phyloP scores from a whole-genome alignment of 2,329 filamentous ascomycete genomes.

The Ramularia endophylla region DNA sequence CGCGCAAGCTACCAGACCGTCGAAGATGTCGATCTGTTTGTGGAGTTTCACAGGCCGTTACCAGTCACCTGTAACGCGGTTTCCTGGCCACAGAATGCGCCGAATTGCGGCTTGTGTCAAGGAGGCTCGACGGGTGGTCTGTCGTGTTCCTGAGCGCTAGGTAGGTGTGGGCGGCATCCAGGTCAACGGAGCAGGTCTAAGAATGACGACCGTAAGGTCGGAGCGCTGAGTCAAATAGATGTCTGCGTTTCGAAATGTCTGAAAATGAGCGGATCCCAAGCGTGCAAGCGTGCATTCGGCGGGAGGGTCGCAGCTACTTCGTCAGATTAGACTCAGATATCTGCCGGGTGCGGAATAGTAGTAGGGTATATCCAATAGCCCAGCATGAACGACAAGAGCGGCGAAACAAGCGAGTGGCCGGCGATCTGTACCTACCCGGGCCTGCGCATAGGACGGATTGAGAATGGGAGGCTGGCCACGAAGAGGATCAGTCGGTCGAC shows the following conservation, averaged over 20 bases:
- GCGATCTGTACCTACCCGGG: conserved; percentile 18
- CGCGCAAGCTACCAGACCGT: conserved; percentile 16
- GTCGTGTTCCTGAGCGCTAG: conserved; percentile 19
- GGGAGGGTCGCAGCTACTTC: conserved; percentile 3
- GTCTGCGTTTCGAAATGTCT: conserved; percentile 19
- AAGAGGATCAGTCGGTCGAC: conserved; percentile 7
- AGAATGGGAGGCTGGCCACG: conserved; percentile 6
- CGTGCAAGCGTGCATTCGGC: conserved; percentile 10
- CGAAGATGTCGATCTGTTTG: conserved; percentile 16
- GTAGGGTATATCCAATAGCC: conserved; percentile 8
- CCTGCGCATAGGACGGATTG: conserved; percentile 6
- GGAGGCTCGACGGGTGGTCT: conserved; percentile 15
- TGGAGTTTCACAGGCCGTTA: conserved; percentile 19
- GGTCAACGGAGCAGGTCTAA: conserved; percentile 25
- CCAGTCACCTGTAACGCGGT: conserved; percentile 21
- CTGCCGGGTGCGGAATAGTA: conserved; percentile 2
- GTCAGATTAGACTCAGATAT: background rate
- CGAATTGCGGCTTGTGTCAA: conserved; percentile 18
- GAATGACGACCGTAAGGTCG: conserved; percentile 25
- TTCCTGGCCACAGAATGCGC: conserved; percentile 18
- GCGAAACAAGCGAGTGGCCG: conserved; percentile 13
- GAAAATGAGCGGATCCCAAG: conserved; percentile 9
- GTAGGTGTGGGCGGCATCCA: conserved; percentile 24
- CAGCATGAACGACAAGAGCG: conserved; percentile 9
- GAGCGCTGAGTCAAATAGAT: conserved; percentile 24